These are phyloP conservation scores for Fraxinus albicans DNA, from an alignment of 305 asterid species.

Conservation along the genomic window DNA sequence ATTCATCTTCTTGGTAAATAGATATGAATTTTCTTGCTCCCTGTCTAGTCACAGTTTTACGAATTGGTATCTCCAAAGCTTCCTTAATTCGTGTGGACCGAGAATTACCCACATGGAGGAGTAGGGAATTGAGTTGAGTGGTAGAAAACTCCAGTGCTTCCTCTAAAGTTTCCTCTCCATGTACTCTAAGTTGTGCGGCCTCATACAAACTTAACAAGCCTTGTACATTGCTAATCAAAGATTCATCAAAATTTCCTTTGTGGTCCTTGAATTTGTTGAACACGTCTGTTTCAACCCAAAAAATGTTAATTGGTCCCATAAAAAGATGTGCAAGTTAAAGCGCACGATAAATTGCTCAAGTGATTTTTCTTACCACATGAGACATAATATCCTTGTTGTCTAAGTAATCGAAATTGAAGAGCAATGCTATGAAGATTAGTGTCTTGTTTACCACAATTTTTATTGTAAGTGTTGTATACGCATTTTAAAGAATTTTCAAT, in stretches of 20 bases:
- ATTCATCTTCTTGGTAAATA: conserved; percentile 26
- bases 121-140: conserved; percentile 8
- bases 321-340: neutral
- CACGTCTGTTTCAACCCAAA: conserved; percentile 23
- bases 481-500: neutral
- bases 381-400: conserved; percentile 36
- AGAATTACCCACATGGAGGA: neutral
- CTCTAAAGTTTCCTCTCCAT: conserved; percentile 38
- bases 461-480: neutral
- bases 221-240: conserved; percentile 10
- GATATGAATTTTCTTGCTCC: conserved; percentile 30
- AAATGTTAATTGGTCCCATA: neutral
- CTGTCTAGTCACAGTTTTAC: conserved; percentile 21
- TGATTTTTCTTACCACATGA: conserved; percentile 22
- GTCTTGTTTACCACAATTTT: neutral
- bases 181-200: conserved; percentile 28
- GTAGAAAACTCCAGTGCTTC: conserved; percentile 34
- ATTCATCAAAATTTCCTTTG: conserved; percentile 21
- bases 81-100: conserved; percentile 9
- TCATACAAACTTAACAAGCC: conserved; percentile 45
- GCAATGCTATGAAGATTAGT: conserved; percentile 24
- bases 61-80: conserved; percentile 33
- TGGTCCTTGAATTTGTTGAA: conserved; percentile 29
- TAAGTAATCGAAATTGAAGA: conserved; percentile 40
- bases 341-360: neutral